A percentile compares a stretch with the other conserved stretches of the same genome.
phyloP scores from a whole-genome alignment of 139 green algal genomes.

The Monoraphidium neglectum region DNA sequence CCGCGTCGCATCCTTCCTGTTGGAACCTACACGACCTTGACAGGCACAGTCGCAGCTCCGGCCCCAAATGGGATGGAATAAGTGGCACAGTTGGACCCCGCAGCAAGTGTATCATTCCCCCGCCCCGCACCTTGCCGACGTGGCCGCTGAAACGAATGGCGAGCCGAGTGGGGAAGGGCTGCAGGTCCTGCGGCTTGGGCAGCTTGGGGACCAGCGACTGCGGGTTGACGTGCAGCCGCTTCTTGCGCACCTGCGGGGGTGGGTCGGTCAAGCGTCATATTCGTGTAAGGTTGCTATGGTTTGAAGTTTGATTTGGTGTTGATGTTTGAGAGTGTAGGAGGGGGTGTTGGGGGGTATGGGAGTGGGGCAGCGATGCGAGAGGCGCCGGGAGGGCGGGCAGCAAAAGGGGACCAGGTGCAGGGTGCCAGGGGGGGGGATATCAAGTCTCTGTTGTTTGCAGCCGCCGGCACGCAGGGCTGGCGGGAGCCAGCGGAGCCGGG shows the following conservation, averaged over 20 bases:
- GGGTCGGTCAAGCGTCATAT: too few relatives aligned
- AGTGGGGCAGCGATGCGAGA: too few relatives aligned
- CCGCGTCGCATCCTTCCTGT: too few relatives aligned
- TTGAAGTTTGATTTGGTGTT: neutral
- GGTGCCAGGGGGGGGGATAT: too few relatives aligned
- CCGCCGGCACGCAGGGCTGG: neutral
- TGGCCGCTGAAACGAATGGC: slow-evolving; percentile 84
- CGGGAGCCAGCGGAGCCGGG: too few relatives aligned
- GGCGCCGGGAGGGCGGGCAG: too few relatives aligned
- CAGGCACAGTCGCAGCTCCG: neutral
- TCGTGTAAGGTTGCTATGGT: too few relatives aligned
- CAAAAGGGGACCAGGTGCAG: too few relatives aligned
- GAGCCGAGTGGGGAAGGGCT: slow-evolving; percentile 89
- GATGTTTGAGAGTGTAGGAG: neutral
- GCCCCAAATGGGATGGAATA: neutral
- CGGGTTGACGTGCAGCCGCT: slow-evolving; percentile 79
- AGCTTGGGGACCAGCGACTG: slow-evolving; percentile 90
- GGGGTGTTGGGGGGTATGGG: too few relatives aligned
- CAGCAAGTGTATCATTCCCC: neutral
- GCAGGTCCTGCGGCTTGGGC: slow-evolving; percentile 91
- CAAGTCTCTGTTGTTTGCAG: too few relatives aligned
- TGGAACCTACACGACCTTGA: too few relatives aligned
- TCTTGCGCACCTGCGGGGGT: slow-evolving; percentile 64
- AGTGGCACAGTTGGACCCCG: neutral
- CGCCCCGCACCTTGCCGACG: slow-evolving; percentile 27